Base-by-base conservation (phyloP, 257 asterid species). In the Gentiana macrophylla region DNA sequence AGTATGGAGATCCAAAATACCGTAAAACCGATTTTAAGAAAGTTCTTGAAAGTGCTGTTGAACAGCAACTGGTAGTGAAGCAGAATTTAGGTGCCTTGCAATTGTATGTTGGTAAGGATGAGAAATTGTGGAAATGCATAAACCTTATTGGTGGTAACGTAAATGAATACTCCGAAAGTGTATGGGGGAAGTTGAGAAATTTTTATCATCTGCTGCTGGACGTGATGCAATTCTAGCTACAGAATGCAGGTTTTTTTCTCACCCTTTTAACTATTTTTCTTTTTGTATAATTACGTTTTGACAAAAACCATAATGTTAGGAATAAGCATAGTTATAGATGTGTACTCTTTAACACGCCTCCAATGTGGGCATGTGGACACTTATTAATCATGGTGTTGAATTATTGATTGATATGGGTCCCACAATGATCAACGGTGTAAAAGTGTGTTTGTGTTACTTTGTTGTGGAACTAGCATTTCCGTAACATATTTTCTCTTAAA, bases 181-280 rank as follows among this genome's bases (percentile, higher is more conserved):
- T 70, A 41, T 90, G 98, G 98, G 98, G 66, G 84, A 79, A 62
- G 75, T 86, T 52, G 87, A 80, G 73, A 84, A 68, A 59, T 86
- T 80, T 72, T 78, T 90, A 52, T 79, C 91, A 61, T 80, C 95
- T 57, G 15, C 94, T 57, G 62, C 77, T 63, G 96, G 98, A 60
- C 80, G 85, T 64, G 67, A 82, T 13, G 94, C 95, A 32, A 70
- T 90, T 63, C 65, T 70, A 52, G 80, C 80, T 50, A 67, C 92
- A 51, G 79, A 76, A 64, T 80, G 95, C 96, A 86, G 94, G 98
- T 90, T 69, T 46, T 13, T 37, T 33, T 37, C 5, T 37, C 10
- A 60, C 9, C 4, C 9, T 15, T 24, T 4, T 12, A 41, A 51
- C 15, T 49, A 36, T 55, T 52, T 48, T 56, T 52, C 52, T 33